Conservation (phyloP, 495 filamentous ascomycete genomes). For the Penicillium lagena region DNA sequence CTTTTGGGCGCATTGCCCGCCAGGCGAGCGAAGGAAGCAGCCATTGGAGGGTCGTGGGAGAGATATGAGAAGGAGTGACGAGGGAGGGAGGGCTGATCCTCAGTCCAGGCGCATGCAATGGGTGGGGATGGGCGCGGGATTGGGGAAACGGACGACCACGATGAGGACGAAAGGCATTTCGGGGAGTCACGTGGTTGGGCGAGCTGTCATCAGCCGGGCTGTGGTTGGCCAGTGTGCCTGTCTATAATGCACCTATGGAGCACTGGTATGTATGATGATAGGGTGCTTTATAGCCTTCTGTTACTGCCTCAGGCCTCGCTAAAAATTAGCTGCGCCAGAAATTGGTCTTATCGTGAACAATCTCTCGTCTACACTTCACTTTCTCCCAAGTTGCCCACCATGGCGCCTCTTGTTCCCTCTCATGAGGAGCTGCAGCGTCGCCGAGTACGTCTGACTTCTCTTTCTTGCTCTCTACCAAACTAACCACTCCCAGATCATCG, state of each 20-base stretch:
- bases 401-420: conserved; percentile 43
- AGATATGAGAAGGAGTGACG: conserved; percentile 18
- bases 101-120: conserved; percentile 39
- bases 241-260: conserved; percentile 12
- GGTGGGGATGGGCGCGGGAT: conserved; percentile 28
- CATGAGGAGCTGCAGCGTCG: conserved; percentile 44
- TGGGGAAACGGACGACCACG: conserved; percentile 24
- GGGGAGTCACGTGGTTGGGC: conserved; percentile 36
- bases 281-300: neutral
- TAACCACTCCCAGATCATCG: conserved; percentile 59
- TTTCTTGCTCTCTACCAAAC: neutral
- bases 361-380: conserved; percentile 26
- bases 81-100: conserved; percentile 26
- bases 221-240: conserved; percentile 26
- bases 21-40: conserved; percentile 58
- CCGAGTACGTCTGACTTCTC: conserved; percentile 30
- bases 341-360: conserved; percentile 28
- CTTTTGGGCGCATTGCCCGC: conserved; percentile 58
- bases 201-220: conserved; percentile 31
- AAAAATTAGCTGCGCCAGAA: conserved; percentile 28
- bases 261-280: neutral
- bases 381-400: conserved; percentile 20
- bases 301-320: conserved; percentile 22
- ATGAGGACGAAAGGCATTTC: conserved; percentile 38
- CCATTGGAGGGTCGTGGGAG: conserved; percentile 46